Conservation (phyloP, 768 basidiomycete species). For the Lactarius deliciosus region DNA sequence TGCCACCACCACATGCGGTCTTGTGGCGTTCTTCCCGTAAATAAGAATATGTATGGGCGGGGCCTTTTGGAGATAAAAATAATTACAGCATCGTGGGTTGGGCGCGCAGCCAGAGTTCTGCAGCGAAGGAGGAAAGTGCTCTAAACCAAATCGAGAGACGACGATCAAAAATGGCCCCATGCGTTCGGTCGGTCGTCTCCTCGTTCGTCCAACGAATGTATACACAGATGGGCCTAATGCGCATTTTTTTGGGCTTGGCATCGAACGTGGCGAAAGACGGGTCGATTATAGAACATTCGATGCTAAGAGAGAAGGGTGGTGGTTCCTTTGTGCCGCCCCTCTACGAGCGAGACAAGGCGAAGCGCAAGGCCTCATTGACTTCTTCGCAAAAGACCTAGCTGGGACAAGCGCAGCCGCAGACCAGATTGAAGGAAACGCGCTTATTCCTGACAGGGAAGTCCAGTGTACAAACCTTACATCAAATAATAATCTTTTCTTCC, state of each 20-base stretch:
- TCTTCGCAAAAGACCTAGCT: background rate
- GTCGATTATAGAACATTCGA: background rate
- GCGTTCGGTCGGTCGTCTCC: background rate
- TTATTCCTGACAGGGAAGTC: background rate
- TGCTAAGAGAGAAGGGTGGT: background rate
- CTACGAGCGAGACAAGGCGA: slow-evolving; percentile 4
- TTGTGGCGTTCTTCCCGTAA: background rate
- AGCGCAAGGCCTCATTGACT: background rate
- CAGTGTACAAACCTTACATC: background rate
- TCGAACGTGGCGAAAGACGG: background rate
- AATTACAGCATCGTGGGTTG: background rate
- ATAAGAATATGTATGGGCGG: background rate
- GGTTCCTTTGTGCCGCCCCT: slow-evolving; percentile 1
- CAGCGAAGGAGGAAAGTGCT: background rate
- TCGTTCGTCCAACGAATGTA: background rate
- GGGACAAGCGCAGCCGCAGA: slow-evolving; percentile 13
- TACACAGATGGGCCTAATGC: background rate
- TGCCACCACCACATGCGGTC: background rate
- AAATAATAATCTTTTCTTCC: background rate
- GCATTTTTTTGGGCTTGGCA: background rate
- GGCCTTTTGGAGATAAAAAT: background rate
- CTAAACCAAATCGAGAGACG: background rate
- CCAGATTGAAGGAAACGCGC: background rate
- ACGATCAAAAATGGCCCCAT: background rate
- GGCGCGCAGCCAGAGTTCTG: background rate